Evolutionary conservation across 768 basidiomycete species (phyloP).

Genomic region (Cystobasidium onofrii): DNA sequence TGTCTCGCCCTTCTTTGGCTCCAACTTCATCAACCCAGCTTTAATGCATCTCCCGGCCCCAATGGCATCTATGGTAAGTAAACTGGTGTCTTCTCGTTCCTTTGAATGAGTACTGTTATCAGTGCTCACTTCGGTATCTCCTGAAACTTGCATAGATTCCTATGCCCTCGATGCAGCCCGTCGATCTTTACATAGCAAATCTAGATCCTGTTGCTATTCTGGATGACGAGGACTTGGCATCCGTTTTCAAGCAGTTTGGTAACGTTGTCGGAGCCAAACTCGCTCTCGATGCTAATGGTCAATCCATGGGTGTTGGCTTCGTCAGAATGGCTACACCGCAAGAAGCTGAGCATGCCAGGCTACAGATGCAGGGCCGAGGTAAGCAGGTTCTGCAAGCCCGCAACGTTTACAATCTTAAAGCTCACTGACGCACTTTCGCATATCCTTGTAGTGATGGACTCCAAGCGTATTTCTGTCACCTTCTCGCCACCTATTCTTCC

Average conservation of each 20-base stretch:
- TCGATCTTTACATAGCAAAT: slow-evolving; percentile 27
- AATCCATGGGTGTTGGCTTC: slow-evolving; percentile 16
- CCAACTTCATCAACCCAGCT: not conserved
- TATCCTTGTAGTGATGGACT: slow-evolving; percentile 9
- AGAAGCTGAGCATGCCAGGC: slow-evolving; percentile 25
- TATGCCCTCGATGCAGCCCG: not conserved
- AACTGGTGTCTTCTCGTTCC: not conserved
- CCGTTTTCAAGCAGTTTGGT: slow-evolving; percentile 18
- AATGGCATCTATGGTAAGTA: not conserved
- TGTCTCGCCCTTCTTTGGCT: not conserved
- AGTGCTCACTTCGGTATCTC: not conserved
- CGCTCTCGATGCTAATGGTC: slow-evolving; percentile 9
- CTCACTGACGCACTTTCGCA: too few relatives aligned
- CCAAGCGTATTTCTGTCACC: slow-evolving; percentile 13
- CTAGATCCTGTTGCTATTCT: slow-evolving; percentile 21
- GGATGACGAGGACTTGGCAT: slow-evolving; percentile 28
- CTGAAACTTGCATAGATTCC: not conserved
- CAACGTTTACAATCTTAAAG: too few relatives aligned
- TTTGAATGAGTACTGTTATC: not conserved
- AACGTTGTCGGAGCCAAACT: slow-evolving; percentile 16
- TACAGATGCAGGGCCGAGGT: slow-evolving; percentile 29
- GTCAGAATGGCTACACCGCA: not conserved
- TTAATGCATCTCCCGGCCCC: not conserved
- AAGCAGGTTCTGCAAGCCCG: not conserved
- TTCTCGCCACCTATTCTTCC: slow-evolving; percentile 23